Conservation (phyloP, 306 rosid genomes). For the Lathyrus sativus region DNA sequence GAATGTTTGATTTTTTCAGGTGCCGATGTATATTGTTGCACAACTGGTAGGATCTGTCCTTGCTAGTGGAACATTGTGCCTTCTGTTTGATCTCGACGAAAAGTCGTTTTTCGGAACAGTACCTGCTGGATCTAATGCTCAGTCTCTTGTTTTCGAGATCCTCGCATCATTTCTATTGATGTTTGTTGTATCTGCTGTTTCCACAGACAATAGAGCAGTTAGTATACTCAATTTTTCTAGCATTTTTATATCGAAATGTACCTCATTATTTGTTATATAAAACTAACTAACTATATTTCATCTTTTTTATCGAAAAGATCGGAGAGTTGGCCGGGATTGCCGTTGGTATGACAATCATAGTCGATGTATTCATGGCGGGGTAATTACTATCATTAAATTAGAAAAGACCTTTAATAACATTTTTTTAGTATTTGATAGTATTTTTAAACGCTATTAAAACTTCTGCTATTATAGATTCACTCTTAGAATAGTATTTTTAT, state of each 20-base stretch:
- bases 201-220: slow-evolving; percentile 78
- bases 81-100: slow-evolving; percentile 41
- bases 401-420: too few species aligned
- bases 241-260: not conserved
- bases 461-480: too few species aligned
- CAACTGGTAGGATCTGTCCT: slow-evolving; percentile 59
- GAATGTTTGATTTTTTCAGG: slow-evolving; percentile 37
- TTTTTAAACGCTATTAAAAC: too few species aligned
- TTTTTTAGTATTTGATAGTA: too few species aligned
- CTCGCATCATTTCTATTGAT: slow-evolving; percentile 59
- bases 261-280: not conserved
- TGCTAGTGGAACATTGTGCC: slow-evolving; percentile 61
- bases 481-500: too few species aligned
- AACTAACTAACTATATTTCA: not conserved
- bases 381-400: slow-evolving; percentile 12
- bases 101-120: slow-evolving; percentile 53
- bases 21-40: slow-evolving; percentile 57
- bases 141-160: slow-evolving; percentile 58
- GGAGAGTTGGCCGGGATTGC: slow-evolving; percentile 77
- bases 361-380: slow-evolving; percentile 71
- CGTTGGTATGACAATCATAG: slow-evolving; percentile 57
- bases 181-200: slow-evolving; percentile 72
- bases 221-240: not conserved
- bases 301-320: slow-evolving; percentile 40
- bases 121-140: slow-evolving; percentile 51